Base-by-base conservation (phyloP, 352 stramenopile genomes). In the Globisporangium echinulatum region DNA sequence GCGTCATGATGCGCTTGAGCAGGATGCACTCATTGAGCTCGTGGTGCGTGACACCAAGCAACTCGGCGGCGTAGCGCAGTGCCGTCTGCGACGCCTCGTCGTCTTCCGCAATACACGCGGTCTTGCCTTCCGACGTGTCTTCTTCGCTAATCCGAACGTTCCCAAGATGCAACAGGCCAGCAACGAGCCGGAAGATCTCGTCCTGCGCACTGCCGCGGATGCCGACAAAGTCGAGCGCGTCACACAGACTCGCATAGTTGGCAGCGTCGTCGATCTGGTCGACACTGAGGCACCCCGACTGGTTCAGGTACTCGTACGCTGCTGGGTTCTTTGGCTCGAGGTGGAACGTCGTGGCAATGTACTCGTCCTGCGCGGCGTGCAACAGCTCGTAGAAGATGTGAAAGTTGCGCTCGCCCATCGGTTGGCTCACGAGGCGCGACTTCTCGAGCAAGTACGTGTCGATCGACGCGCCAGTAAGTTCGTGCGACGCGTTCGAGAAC, bases 391-490 rank as follows among this genome's bases (percentile, higher is more conserved):
- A 94, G 54, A 94, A 94, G 6, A 94, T 77, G 67, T 94, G 85
- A 38, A 92, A 94, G 63, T 95, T 95, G 48, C 85, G 82, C 50
- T 95, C 85, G 8, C 81, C 79, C 25, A 79, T 74, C 1, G 79
- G 77, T 53, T 91, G 85, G 56, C 74, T 82, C 56, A 94, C 85
- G 7, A 96, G 72, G 49, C 85, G 83, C 56, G 84, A 93, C 70
- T 94, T 94, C 64, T 96, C 84, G 9, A 96, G 68, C 68, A 96
- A 58, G 56, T 96, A 94, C 54, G 85, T 96, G 59, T 96, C 85
- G 39, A 96, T 94, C 39, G 78, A 88, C 7, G 83, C 85, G 19
- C 82, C 82, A 0, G 73, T 79, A 7, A 94, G 68, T 77, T 98
- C 70, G 55, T 89, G 80, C 3, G 72, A 68, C 5, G 83, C 64